Evolutionary conservation across 1,139 yeast genomes (phyloP), one percentile per base, ranked within the genome.

Genomic region (Geotrichum phurueaensis): DNA sequence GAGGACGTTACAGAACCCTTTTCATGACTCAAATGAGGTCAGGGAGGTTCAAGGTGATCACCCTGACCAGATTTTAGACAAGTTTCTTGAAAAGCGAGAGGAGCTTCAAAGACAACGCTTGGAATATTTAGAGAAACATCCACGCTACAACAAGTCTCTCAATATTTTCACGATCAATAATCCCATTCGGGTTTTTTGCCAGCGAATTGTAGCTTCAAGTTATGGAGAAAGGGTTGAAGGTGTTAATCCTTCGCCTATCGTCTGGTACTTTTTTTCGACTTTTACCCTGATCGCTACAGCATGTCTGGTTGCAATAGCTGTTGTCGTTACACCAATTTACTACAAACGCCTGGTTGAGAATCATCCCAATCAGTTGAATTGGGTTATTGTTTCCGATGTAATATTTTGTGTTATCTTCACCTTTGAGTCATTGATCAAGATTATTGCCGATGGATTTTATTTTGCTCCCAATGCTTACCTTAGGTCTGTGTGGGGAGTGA

Each of bases 401-500:
- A 78, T 81, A 0, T 89, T 90, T 71, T 79, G 85, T 13, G 67
- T 78, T 2, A 69, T 90, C 2, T 94, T 94, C 71, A 77, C 88
- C 0, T 2, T 82, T 6, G 99, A 94, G 69, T 88, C 89, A 63
- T 39, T 80, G 0, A 81, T 91, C 53, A 89, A 89, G 68, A 80
- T 89, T 2, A 71, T 88, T 22, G 98, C 99, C 0, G 98, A 94
- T 75, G 99, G 98, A 0, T 75, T 88, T 2, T 62, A 81, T 2
- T 84, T 82, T 68, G 84, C 97, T 0, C 97, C 97, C 0, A 89
- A 90, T 72, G 97, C 96, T 0, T 90, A 90, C 68, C 67, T 84
- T 51, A 75, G 87, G 61, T 89, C 94, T 20, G 79, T 89, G 0
- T 94, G 98, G 98, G 91, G 92, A 70, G 69, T 78, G 39, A 85